phyloP scores from a whole-genome alignment of 805 yeast genomes.

The Saccharomycopsis capsularis region DNA sequence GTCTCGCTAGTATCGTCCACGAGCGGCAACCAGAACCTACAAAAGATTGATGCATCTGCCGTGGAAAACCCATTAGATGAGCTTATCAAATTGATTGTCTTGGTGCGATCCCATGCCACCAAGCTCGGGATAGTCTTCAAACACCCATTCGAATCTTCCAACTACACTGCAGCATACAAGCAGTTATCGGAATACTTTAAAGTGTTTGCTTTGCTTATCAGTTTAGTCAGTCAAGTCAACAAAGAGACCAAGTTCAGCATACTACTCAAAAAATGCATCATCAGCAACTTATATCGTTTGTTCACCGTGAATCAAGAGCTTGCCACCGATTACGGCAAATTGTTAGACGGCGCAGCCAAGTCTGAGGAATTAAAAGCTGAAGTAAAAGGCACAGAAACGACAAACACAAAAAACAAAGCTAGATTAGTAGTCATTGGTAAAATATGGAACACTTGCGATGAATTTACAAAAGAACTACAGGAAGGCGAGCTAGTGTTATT shows the following conservation, averaged over 20 bases:
- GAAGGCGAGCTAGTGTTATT: slow-evolving; percentile 51
- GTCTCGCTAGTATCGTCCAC: background rate
- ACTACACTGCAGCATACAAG: slow-evolving; percentile 39
- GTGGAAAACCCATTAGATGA: slow-evolving; percentile 35
- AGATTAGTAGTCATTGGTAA: slow-evolving; percentile 58
- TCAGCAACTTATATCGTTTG: background rate
- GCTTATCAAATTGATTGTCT: slow-evolving; percentile 47
- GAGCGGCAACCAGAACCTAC: background rate
- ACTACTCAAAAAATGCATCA: slow-evolving; percentile 3
- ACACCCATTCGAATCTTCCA: slow-evolving; percentile 40
- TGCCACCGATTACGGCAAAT: background rate
- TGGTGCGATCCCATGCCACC: slow-evolving; percentile 70
- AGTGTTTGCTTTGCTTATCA: slow-evolving; percentile 37
- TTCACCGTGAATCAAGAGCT: background rate
- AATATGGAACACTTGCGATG: slow-evolving; percentile 65
- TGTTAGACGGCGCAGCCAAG: slow-evolving; percentile 25
- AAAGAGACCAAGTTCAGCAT: slow-evolving; percentile 1
- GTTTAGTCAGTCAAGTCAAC: slow-evolving; percentile 38
- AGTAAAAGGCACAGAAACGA: slow-evolving; percentile 23
- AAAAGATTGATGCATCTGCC: background rate
- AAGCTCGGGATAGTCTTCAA: slow-evolving; percentile 67
- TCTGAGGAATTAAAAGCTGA: slow-evolving; percentile 29
- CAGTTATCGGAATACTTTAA: slow-evolving; percentile 43
- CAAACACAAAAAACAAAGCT: slow-evolving; percentile 22
- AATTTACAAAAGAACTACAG: slow-evolving; percentile 34